A percentile compares a stretch with the other conserved stretches of the same genome.
Conservation (phyloP, 148 eudicot genomes). For the Diospyros kaki region DNA sequence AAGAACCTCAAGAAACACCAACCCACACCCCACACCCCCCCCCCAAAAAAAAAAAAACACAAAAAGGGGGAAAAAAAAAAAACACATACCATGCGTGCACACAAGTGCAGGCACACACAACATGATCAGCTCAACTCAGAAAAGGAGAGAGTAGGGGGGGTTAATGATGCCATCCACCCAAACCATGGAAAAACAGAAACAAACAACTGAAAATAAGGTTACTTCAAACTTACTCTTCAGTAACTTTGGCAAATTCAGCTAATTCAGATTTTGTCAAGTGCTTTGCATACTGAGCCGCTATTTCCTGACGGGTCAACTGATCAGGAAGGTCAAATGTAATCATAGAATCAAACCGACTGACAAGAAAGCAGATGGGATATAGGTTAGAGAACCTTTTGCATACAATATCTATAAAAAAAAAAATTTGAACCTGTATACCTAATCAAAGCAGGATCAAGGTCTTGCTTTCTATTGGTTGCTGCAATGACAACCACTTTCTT, state of each 20-base stretch:
- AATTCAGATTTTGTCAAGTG: constrained; percentile 69
- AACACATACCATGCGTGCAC: no score
- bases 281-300: constrained; percentile 93
- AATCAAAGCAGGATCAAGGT: constrained; percentile 94
- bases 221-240: constrained; percentile 59
- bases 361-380: constrained; percentile 10
- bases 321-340: constrained; percentile 79
- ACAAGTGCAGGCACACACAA: no score
- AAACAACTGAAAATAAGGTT: not conserved
- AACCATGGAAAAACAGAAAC: not conserved
- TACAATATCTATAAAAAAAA: not conserved
- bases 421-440: constrained; percentile 34
- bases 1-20: not conserved
- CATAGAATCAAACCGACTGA: constrained; percentile 89
- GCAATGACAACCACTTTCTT: constrained; percentile 93
- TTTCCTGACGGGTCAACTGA: constrained; percentile 72
- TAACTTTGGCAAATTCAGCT: constrained; percentile 57
- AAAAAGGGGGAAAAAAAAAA: not conserved
- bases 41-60: not conserved
- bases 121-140: no score
- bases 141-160: no score
- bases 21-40: not conserved
- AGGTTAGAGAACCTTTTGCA: constrained; percentile 3
- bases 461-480: constrained; percentile 96
- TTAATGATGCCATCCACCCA: not conserved